Percentiles rank a stretch among this genome's conserved stretches.
Conservation (phyloP, 192 early-diverging fungal genomes). For the Gorgonomyces haynaldii region DNA sequence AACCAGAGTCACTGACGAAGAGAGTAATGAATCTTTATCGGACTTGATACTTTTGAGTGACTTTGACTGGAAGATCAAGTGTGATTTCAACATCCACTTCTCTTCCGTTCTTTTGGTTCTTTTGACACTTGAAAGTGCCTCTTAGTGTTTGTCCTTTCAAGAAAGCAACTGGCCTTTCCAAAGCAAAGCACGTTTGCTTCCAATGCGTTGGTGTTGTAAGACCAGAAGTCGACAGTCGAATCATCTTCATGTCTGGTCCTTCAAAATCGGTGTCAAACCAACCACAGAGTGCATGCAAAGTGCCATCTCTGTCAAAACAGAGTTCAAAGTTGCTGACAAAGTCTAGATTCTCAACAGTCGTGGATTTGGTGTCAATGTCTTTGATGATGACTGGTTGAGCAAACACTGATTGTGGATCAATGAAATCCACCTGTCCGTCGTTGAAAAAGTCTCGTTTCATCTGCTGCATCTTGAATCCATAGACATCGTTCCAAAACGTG, state of each 20-base stretch:
- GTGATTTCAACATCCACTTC: constrained; percentile 49
- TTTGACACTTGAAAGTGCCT: constrained; percentile 57
- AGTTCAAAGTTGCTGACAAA: constrained; percentile 57
- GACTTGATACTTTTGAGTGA: not conserved
- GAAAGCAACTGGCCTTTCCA: constrained; percentile 50
- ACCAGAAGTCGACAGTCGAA: constrained; percentile 61
- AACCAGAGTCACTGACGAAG: no score
- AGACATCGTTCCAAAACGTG: constrained; percentile 83
- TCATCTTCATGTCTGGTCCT: constrained; percentile 15
- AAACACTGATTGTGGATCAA: constrained; percentile 54
- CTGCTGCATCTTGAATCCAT: constrained; percentile 83
- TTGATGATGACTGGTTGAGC: constrained; percentile 50
- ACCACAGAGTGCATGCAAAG: constrained; percentile 62
- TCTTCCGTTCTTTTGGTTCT: constrained; percentile 51
- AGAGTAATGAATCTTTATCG: no score
- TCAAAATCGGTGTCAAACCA: constrained; percentile 93
- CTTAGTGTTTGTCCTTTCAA: constrained; percentile 26
- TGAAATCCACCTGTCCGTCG: constrained; percentile 75
- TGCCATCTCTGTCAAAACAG: constrained; percentile 39
- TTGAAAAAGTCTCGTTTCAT: constrained; percentile 66
- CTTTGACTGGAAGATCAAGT: constrained; percentile 7
- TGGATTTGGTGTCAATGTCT: constrained; percentile 4
- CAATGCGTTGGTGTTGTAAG: constrained; percentile 83
- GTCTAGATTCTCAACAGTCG: constrained; percentile 33
- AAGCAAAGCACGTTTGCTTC: constrained; percentile 86